Percentiles rank a stretch among this genome's conserved stretches.
Evolutionary conservation across 805 yeast genomes (phyloP).

Genomic region (Metschnikowia picachoensis): DNA sequence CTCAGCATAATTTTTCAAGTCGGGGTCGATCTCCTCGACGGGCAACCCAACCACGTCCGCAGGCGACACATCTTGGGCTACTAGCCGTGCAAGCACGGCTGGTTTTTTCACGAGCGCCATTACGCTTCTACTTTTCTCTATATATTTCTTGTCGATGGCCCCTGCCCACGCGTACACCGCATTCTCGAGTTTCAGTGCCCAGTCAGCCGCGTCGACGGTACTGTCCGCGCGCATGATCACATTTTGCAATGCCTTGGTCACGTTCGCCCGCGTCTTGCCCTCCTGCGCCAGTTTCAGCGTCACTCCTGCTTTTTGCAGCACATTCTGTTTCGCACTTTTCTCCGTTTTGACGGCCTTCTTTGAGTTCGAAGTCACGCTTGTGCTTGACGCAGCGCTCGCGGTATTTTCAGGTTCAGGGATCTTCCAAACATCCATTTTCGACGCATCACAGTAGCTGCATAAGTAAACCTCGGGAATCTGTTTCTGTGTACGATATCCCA

Average conservation of each 20-base stretch:
- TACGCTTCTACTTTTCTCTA: constrained; percentile 65
- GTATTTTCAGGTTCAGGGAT: too few relatives aligned
- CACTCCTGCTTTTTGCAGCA: neutral
- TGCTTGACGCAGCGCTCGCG: neutral
- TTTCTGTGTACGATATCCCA: constrained; percentile 43
- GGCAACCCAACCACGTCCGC: constrained; percentile 58
- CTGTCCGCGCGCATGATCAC: constrained; percentile 41
- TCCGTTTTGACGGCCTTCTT: neutral
- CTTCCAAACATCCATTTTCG: constrained; percentile 1
- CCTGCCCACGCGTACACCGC: constrained; percentile 40
- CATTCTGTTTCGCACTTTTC: neutral
- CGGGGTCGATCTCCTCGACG: constrained; percentile 79
- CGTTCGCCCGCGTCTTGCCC: constrained; percentile 43
- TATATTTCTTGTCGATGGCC: constrained; percentile 42
- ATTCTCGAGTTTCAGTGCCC: constrained; percentile 52
- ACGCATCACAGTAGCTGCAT: constrained; percentile 54
- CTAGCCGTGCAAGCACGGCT: constrained; percentile 53
- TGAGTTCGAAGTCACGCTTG: neutral
- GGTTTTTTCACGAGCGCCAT: constrained; percentile 61
- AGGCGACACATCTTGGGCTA: constrained; percentile 51
- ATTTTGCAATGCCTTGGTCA: constrained; percentile 47
- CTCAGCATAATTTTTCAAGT: constrained; percentile 64
- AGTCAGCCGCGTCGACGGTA: constrained; percentile 33
- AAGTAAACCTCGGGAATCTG: constrained; percentile 45
- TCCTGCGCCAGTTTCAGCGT: constrained; percentile 3